These are phyloP conservation scores for Boletus subcaerulescens DNA, from an alignment of 768 basidiomycete genomes.

Conservation along the genomic window DNA sequence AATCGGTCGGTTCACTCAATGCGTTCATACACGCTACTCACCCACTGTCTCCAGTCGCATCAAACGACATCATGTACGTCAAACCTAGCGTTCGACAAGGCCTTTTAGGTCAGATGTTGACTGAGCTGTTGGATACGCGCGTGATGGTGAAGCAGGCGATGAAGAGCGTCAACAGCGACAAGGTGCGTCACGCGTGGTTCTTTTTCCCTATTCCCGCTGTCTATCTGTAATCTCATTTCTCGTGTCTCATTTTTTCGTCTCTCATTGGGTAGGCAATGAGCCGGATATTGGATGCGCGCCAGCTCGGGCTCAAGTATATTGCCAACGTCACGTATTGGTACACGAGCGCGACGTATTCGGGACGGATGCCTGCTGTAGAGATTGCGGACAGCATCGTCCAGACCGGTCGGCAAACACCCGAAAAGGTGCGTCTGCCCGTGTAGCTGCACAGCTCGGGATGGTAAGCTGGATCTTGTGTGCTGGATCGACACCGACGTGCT, in stretches of 20 bases:
- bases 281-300: no score
- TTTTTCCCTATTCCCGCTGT: background rate
- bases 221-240: background rate
- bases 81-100: constrained; percentile 83
- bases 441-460: no score
- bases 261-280: constrained; percentile 53
- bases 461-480: no score
- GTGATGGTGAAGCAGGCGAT: constrained; percentile 98
- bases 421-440: constrained; percentile 80
- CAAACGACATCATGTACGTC: constrained; percentile 94
- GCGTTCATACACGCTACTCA: background rate
- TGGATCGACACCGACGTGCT: no score
- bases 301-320: constrained; percentile 93
- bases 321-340: constrained; percentile 96
- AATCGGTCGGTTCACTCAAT: constrained; percentile 41
- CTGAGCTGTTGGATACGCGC: constrained; percentile 88
- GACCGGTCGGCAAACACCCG: constrained; percentile 91
- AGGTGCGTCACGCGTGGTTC: constrained; percentile 42
- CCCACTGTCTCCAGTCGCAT: constrained; percentile 60
- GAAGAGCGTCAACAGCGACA: constrained; percentile 75
- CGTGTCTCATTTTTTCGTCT: no score
- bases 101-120: constrained; percentile 85
- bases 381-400: constrained; percentile 98
- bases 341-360: constrained; percentile 90
- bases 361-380: constrained; percentile 97